Evolutionary conservation across 495 filamentous ascomycete species (phyloP).

Genomic region (Talaromyces trachyspermus): DNA sequence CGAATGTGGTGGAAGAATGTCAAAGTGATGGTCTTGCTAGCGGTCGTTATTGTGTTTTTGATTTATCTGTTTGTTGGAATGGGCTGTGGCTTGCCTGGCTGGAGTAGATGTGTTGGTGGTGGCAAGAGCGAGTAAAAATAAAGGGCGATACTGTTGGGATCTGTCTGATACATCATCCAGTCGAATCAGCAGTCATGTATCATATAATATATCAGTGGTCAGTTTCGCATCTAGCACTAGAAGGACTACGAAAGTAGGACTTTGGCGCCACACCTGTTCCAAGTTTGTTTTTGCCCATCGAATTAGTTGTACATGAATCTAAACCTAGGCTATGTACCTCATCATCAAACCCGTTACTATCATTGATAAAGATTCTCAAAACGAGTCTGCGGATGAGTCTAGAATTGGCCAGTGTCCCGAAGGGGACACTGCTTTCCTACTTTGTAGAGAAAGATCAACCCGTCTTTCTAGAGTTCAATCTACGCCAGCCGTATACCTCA

Average conservation of each 20-base stretch:
- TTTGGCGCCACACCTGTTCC: too few relatives aligned
- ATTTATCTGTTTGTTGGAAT: constrained; percentile 69
- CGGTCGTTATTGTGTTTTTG: constrained; percentile 75
- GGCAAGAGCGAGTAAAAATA: neutral
- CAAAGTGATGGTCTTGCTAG: constrained; percentile 81
- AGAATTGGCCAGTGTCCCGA: constrained; percentile 10
- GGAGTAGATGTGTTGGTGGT: constrained; percentile 41
- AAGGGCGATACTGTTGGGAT: too few relatives aligned
- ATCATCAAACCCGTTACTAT: constrained; percentile 42
- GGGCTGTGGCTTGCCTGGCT: constrained; percentile 64
- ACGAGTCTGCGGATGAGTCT: constrained; percentile 47
- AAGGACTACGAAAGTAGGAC: too few relatives aligned
- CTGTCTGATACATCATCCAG: neutral
- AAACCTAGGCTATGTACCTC: constrained; percentile 37
- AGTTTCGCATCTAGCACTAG: too few relatives aligned
- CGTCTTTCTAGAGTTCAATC: constrained; percentile 21
- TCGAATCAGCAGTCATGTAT: too few relatives aligned
- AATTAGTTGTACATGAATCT: neutral
- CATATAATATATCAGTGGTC: too few relatives aligned
- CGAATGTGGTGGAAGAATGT: constrained; percentile 99
- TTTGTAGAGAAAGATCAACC: neutral
- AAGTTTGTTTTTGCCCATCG: neutral
- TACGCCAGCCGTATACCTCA: constrained; percentile 48
- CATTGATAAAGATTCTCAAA: constrained; percentile 25
- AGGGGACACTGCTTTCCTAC: neutral